Evolutionary conservation across 2,329 filamentous ascomycete genomes (phyloP).

Genomic region (Zasmidium angulare): DNA sequence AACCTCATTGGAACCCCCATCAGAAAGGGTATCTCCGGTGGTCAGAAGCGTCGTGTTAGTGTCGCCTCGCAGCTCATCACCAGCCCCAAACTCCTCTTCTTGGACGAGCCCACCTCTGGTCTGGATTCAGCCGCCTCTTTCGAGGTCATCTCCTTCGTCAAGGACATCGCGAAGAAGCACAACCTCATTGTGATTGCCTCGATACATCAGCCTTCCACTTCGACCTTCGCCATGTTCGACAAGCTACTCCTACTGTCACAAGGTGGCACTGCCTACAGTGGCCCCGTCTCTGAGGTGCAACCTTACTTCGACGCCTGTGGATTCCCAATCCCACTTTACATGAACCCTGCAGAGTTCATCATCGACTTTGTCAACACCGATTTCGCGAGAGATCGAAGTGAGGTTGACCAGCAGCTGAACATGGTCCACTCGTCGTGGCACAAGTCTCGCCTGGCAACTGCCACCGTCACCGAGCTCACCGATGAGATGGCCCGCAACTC

Average conservation of each 20-base stretch:
- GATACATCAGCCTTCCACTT: constrained; percentile 82
- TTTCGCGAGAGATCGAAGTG: constrained; percentile 57
- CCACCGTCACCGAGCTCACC: constrained; percentile 35
- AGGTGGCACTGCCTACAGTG: constrained; percentile 73
- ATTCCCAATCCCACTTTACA: constrained; percentile 64
- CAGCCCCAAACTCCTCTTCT: constrained; percentile 74
- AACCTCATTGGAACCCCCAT: constrained; percentile 79
- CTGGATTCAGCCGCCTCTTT: constrained; percentile 74
- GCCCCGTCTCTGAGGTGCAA: constrained; percentile 58
- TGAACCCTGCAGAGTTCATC: constrained; percentile 77
- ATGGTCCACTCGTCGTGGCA: constrained; percentile 59
- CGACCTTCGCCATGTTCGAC: constrained; percentile 78
- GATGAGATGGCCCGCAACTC: constrained; percentile 38
- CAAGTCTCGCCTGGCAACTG: constrained; percentile 44
- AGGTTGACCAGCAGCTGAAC: constrained; percentile 51
- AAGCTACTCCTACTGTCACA: constrained; percentile 71
- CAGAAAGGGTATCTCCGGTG: constrained; percentile 78
- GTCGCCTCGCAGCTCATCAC: constrained; percentile 82
- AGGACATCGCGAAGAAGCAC: constrained; percentile 63
- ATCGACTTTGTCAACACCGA: constrained; percentile 78
- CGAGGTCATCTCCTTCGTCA: constrained; percentile 75
- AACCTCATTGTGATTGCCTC: constrained; percentile 77
- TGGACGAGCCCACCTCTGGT: constrained; percentile 82
- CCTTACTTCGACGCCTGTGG: constrained; percentile 64
- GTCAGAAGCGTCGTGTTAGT: constrained; percentile 78